Evolutionary conservation across 371 early-diverging fungal genomes (phyloP).

Genomic region (Phascolomyces articulosus): DNA sequence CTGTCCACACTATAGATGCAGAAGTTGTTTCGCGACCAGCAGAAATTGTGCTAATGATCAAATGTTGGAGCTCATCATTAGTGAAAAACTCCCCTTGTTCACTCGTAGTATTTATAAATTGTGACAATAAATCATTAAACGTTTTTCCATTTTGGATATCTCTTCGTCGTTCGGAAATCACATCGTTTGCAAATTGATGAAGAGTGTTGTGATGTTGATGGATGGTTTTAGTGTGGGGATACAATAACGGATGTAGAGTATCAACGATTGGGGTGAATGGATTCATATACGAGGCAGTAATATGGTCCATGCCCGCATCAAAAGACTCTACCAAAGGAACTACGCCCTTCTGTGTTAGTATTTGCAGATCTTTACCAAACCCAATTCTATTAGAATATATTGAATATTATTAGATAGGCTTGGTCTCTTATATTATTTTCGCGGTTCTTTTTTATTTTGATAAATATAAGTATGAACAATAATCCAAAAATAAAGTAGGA

Average conservation of each 20-base stretch:
- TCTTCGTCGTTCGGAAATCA: constrained; percentile 41
- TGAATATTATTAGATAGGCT: too few relatives aligned
- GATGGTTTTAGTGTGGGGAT: neutral
- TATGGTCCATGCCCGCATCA: constrained; percentile 14
- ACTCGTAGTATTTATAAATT: constrained; percentile 61
- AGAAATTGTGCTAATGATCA: constrained; percentile 71
- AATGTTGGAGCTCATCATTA: constrained; percentile 62
- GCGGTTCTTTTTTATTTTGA: too few relatives aligned
- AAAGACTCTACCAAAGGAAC: neutral
- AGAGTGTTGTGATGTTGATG: too few relatives aligned
- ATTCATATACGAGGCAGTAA: constrained; percentile 28
- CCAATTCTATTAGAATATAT: too few relatives aligned
- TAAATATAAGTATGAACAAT: too few relatives aligned
- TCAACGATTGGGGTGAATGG: constrained; percentile 57
- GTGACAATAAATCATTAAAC: constrained; percentile 59
- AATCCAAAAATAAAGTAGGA: too few relatives aligned
- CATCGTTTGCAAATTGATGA: constrained; percentile 38
- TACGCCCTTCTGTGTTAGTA: neutral
- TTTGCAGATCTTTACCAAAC: neutral
- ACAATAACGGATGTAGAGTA: constrained; percentile 12
- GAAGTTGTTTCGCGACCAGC: constrained; percentile 74
- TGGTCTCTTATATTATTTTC: too few relatives aligned
- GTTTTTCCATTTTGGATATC: constrained; percentile 41
- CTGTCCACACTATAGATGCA: constrained; percentile 73
- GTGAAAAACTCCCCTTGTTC: constrained; percentile 54